Evolutionary conservation across 148 eudicot species (phyloP).

Genomic region (Dysphania ambrosioides): DNA sequence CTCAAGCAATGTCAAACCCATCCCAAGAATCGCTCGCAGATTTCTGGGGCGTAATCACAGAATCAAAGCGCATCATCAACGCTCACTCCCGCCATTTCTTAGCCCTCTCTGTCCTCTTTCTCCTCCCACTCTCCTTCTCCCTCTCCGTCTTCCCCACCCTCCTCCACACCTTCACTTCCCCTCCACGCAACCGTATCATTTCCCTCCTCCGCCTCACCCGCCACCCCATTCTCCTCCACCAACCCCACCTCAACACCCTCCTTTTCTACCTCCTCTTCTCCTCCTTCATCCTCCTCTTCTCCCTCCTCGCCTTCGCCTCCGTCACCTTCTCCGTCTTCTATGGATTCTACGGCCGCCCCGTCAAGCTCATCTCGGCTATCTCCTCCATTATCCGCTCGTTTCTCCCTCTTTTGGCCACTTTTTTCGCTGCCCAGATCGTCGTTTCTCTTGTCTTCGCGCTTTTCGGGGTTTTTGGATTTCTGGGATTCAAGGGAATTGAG

Average conservation of each 20-base stretch:
- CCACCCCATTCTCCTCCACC: neutral
- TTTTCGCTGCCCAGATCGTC: slow-evolving; percentile 20
- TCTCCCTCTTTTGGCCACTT: slow-evolving; percentile 22
- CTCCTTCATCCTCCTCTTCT: slow-evolving; percentile 25
- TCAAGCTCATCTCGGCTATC: slow-evolving; percentile 25
- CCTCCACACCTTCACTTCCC: slow-evolving; percentile 29
- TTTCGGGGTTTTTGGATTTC: slow-evolving; percentile 22
- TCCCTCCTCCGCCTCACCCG: slow-evolving; percentile 24
- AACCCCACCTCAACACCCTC: slow-evolving; percentile 14
- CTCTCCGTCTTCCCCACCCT: slow-evolving; percentile 44
- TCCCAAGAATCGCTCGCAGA: slow-evolving; percentile 29
- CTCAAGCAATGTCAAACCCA: slow-evolving; percentile 10
- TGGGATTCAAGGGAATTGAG: slow-evolving; percentile 20
- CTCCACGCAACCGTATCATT: slow-evolving; percentile 12
- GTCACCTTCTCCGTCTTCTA: slow-evolving; percentile 31
- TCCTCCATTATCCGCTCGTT: slow-evolving; percentile 17
- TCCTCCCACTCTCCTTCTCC: slow-evolving; percentile 46
- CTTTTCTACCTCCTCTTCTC: slow-evolving; percentile 28
- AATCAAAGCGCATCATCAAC: slow-evolving; percentile 44
- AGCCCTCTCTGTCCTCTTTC: slow-evolving; percentile 48
- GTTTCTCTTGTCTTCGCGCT: neutral
- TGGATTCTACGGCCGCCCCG: slow-evolving; percentile 40
- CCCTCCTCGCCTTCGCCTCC: slow-evolving; percentile 31
- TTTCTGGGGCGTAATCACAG: slow-evolving; percentile 37
- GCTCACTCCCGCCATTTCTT: slow-evolving; percentile 56